A percentile compares a stretch with the other conserved stretches of the same genome.
These are phyloP conservation scores for Gleditsia sinensis DNA, from an alignment of 306 rosid species.

Conservation along the genomic window DNA sequence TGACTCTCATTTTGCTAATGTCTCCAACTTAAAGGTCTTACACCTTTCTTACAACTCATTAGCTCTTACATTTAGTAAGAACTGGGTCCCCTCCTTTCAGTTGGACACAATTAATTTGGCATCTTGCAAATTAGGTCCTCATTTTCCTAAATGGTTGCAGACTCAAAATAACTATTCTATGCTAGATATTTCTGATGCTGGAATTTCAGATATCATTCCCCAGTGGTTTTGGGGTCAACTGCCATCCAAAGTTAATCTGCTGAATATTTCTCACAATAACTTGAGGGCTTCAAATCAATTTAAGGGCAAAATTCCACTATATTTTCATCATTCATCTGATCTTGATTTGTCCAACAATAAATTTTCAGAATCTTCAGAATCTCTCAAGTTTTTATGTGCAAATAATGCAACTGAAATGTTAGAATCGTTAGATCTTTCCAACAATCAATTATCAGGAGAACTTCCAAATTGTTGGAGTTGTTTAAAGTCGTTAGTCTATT, in stretches of 20 bases:
- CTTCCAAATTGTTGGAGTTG: slow-evolving; percentile 19
- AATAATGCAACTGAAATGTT: neutral
- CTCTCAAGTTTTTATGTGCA: neutral
- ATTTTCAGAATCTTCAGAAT: neutral
- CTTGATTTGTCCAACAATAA: neutral
- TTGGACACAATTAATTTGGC: neutral
- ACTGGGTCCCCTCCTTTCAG: slow-evolving; percentile 25
- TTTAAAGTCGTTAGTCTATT: neutral
- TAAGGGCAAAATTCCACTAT: slow-evolving; percentile 5
- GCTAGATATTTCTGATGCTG: neutral
- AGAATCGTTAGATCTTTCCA: neutral
- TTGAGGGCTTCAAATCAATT: neutral
- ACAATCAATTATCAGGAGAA: neutral
- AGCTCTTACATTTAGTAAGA: neutral
- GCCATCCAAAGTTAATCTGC: rapidly evolving
- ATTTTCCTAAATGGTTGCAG: slow-evolving; percentile 18
- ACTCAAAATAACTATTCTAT: neutral
- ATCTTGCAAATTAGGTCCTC: slow-evolving; percentile 4
- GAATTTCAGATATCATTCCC: neutral
- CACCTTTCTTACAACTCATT: slow-evolving; percentile 15
- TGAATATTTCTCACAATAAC: slow-evolving; percentile 3
- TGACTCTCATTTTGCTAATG: neutral
- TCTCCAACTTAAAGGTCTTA: neutral
- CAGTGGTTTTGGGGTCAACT: slow-evolving; percentile 4
- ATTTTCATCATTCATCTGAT: neutral